These are phyloP conservation scores for Physaria fendleri DNA, from an alignment of 345 rosid genomes.

Conservation along the genomic window DNA sequence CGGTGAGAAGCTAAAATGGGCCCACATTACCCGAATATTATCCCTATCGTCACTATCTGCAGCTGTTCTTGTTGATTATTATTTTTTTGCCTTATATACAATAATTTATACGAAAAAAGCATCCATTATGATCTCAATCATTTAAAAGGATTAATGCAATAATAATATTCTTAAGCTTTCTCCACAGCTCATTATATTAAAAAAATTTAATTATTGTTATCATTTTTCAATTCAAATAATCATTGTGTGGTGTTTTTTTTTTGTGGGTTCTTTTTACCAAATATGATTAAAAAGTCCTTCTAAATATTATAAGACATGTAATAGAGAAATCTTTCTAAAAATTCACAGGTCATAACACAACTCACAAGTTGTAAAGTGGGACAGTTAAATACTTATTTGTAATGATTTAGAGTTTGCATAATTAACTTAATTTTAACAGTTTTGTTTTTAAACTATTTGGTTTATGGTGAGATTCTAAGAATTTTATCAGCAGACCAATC, in stretches of 20 bases:
- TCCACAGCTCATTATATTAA: constrained; percentile 25
- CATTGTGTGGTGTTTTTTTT: not conserved
- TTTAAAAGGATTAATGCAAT: constrained; percentile 22
- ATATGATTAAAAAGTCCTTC: not conserved
- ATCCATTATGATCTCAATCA: constrained; percentile 34
- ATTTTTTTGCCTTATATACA: not conserved
- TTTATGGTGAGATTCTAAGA: not conserved
- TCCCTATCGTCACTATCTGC: constrained; percentile 62
- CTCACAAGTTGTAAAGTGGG: constrained; percentile 15
- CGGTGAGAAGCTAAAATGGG: constrained; percentile 48
- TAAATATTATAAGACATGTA: constrained; percentile 5
- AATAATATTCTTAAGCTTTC: constrained; percentile 26
- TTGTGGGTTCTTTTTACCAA: not conserved
- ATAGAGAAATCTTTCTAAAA: not conserved
- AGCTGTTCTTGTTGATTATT: constrained; percentile 35
- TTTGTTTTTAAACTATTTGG: not conserved
- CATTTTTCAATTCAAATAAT: not conserved
- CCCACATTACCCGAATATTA: constrained; percentile 28
- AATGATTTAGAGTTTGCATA: not conserved
- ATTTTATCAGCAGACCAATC: not conserved
- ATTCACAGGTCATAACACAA: constrained; percentile 2
- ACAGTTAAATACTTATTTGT: no score
- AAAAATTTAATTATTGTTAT: not conserved
- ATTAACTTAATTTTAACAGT: not conserved
- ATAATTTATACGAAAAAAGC: constrained; percentile 19